Conservation (phyloP, 371 early-diverging fungal genomes). For the Mucor mucedo region DNA sequence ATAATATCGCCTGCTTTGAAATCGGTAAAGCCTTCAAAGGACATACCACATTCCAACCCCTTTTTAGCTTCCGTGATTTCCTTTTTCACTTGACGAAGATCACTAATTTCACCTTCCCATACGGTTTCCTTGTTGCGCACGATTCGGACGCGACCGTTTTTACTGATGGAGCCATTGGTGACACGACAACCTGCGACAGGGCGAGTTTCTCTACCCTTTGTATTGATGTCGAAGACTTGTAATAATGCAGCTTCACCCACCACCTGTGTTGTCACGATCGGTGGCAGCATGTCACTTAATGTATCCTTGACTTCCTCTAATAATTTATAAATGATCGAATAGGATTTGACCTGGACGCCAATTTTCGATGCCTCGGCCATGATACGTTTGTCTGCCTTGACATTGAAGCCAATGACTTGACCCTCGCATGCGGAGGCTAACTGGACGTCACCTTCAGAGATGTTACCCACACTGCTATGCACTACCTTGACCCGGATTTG, state of each 20-base stretch:
- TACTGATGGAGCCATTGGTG: conserved; percentile 72
- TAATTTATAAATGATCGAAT: conserved; percentile 89
- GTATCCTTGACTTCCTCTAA: conserved; percentile 84
- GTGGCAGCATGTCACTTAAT: conserved; percentile 82
- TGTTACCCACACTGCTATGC: conserved; percentile 83
- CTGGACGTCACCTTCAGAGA: conserved; percentile 80
- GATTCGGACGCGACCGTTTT: conserved; percentile 68
- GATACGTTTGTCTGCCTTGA: conserved; percentile 80
- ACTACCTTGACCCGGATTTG: conserved; percentile 80
- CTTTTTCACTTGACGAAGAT: conserved; percentile 85
- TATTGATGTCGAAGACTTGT: conserved; percentile 79
- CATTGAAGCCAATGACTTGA: conserved; percentile 86
- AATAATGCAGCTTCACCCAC: conserved; percentile 88
- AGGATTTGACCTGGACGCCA: conserved; percentile 69
- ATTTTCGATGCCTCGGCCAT: conserved; percentile 63
- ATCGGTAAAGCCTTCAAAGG: conserved; percentile 79
- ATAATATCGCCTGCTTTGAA: conserved; percentile 84
- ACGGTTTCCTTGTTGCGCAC: conserved; percentile 67
- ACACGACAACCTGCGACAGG: conserved; percentile 89
- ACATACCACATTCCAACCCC: conserved; percentile 92
- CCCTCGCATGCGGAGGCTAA: conserved; percentile 72
- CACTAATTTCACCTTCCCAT: conserved; percentile 71
- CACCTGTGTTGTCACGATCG: conserved; percentile 74
- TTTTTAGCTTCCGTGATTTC: conserved; percentile 87
- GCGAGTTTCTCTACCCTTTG: conserved; percentile 69